These are phyloP conservation scores for Diutina mesorugosa DNA, from an alignment of 1,139 yeast species.

Conservation along the genomic window DNA sequence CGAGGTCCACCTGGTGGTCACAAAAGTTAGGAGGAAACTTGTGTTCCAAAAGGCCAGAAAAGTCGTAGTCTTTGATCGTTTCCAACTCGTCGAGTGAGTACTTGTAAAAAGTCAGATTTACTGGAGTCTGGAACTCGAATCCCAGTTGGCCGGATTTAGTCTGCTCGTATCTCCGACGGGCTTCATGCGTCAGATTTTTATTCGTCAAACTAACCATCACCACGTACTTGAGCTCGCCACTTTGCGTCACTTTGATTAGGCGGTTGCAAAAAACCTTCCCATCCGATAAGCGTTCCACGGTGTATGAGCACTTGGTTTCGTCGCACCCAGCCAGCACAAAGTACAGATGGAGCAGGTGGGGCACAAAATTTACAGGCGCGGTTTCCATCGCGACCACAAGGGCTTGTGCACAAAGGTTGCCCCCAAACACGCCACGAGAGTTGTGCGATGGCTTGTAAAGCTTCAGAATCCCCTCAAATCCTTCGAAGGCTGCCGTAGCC, in stretches of 20 bases:
- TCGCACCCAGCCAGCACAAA: constrained; percentile 21
- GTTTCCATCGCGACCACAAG: constrained; percentile 23
- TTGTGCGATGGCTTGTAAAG: constrained; percentile 18
- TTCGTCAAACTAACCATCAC: constrained; percentile 40
- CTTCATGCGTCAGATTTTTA: constrained; percentile 16
- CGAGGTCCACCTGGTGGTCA: not conserved
- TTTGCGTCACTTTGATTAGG: constrained; percentile 42
- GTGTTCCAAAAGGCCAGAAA: not conserved
- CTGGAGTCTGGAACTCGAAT: constrained; percentile 1
- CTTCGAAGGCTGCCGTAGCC: not conserved
- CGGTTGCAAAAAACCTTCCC: constrained; percentile 55
- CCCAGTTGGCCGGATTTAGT: not conserved
- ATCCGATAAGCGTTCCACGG: constrained; percentile 19
- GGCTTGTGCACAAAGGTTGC: constrained; percentile 29
- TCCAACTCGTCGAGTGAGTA: not conserved
- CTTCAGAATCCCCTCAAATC: constrained; percentile 9
- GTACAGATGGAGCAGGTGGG: constrained; percentile 30
- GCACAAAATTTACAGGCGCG: constrained; percentile 19
- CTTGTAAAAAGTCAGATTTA: not conserved
- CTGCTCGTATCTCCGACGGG: constrained; percentile 4
- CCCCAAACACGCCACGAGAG: constrained; percentile 30
- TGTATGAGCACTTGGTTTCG: constrained; percentile 20
- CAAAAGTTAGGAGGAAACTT: constrained; percentile 1
- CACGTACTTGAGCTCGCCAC: constrained; percentile 34
- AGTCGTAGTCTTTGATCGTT: not conserved